Base-by-base conservation (phyloP, 805 yeast species). In the Starmerella kuoi region DNA sequence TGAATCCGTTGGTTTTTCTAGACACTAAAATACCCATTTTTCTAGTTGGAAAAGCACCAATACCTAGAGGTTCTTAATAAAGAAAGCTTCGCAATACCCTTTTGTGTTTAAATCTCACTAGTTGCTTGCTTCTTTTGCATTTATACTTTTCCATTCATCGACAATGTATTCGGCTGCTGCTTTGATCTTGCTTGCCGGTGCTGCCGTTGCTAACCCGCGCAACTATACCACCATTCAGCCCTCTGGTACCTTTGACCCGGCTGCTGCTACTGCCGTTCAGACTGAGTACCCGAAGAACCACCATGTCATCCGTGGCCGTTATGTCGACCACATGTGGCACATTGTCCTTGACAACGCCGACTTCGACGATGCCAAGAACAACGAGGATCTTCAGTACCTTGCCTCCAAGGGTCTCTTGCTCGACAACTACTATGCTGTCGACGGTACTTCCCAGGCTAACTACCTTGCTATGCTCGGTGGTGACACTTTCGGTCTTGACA, bases 361-460 rank as follows among this genome's bases (percentile, higher is more conserved):
- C 59, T 70, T 56, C 55, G 69, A 66, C 51, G 70, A 70, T 52
- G 75, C 74, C 35, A 63, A 62, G 32, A 65, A 61, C 48, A 63
- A 69, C 53, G 56, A 62, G 11, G 69, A 67, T 40, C 56, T 71
- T 51, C 59, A 60, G 53, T 60, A 61, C 53, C 61, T 71, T 41
- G 66, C 68, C 20, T 42, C 60, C 50, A 55, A 66, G 40, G 76
- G 74, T 55, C 61, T 69, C 43, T 55, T 61, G 31, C 60, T 71
- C 52, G 61, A 60, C 57, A 71, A 71, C 64, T 70, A 71, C 63
- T 70, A 71, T 65, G 67, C 69, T 31, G 51, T 70, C 27, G 66
- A 73, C 38, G 73, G 69, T 53, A 74, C 75, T 41, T 70, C 76
- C 7, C 70, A 70, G 62, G 74, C 75, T 50, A 71, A 71, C 59